Evolutionary conservation across 148 eudicot genomes (phyloP).

Genomic region (Agrostemma githago): DNA sequence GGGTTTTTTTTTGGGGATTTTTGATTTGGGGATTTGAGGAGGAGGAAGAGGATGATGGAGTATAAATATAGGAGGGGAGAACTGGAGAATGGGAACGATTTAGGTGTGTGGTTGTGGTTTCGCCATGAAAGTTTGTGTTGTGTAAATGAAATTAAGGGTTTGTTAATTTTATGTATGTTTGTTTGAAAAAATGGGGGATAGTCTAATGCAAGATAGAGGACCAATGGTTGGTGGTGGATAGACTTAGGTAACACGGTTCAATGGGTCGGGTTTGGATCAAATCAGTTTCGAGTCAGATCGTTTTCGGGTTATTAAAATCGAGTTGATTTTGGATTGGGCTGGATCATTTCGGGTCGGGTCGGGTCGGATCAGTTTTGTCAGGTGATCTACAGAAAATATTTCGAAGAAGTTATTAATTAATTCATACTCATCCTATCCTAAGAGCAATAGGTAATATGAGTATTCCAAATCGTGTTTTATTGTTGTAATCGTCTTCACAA

Average conservation of each 20-base stretch:
- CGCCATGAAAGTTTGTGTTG: background rate
- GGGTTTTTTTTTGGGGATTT: slow-evolving; percentile 1
- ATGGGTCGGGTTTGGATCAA: background rate
- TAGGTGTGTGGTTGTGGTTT: slow-evolving; percentile 8
- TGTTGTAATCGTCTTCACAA: no score
- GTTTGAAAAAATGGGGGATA: background rate
- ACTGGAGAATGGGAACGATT: background rate
- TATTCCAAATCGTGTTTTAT: no score
- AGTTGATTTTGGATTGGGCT: no score
- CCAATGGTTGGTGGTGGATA: background rate
- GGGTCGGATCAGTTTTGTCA: no score
- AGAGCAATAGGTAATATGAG: no score
- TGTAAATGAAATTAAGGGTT: background rate
- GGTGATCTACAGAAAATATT: background rate
- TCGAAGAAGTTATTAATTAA: no score
- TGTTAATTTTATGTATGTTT: no score
- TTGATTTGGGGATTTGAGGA: background rate
- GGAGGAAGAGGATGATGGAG: background rate
- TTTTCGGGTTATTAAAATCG: background rate
- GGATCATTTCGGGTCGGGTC: no score
- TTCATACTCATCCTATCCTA: no score
- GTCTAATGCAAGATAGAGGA: no score
- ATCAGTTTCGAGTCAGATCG: no score
- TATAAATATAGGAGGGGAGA: background rate
- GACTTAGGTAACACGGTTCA: background rate